Conservation (phyloP, 176 grass and related monocot species). For the Oryza longistaminata region DNA sequence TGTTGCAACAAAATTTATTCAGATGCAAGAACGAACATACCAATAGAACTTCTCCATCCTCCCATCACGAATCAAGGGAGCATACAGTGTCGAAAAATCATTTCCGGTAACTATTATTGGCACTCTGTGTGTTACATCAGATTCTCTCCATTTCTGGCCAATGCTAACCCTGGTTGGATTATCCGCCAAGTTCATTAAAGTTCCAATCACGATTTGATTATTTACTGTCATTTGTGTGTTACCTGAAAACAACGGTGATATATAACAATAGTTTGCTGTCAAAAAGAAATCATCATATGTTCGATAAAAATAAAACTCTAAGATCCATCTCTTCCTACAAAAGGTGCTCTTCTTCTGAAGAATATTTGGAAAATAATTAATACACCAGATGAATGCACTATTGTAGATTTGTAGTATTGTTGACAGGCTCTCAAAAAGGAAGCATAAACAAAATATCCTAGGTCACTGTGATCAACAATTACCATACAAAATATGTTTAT, state of each 20-base stretch:
- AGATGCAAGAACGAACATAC: slow-evolving; percentile 51
- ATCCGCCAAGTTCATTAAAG: slow-evolving; percentile 94
- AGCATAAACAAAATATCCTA: not conserved
- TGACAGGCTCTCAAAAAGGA: not conserved
- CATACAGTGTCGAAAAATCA: slow-evolving; percentile 90
- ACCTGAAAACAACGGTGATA: slow-evolving; percentile 53
- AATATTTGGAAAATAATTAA: not conserved
- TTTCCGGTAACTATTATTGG: slow-evolving; percentile 91
- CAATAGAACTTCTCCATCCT: slow-evolving; percentile 95
- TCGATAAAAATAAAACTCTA: not conserved
- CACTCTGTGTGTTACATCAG: slow-evolving; percentile 79
- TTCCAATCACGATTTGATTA: slow-evolving; percentile 92
- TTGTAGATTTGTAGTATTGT: not conserved
- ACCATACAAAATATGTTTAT: slow-evolving; percentile 4
- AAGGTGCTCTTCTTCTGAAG: not conserved
- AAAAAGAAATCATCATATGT: not conserved
- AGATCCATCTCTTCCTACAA: not conserved
- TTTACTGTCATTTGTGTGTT: slow-evolving; percentile 98
- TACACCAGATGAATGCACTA: slow-evolving; percentile 2
- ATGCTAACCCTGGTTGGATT: slow-evolving; percentile 95
- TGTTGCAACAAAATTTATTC: not conserved
- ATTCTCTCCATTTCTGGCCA: slow-evolving; percentile 86
- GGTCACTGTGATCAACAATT: not conserved
- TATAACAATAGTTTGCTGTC: not conserved
- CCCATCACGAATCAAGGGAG: slow-evolving; percentile 91